Base-by-base conservation (phyloP, 352 stramenopile genomes). In the Phytopythium chamaehyphon region DNA sequence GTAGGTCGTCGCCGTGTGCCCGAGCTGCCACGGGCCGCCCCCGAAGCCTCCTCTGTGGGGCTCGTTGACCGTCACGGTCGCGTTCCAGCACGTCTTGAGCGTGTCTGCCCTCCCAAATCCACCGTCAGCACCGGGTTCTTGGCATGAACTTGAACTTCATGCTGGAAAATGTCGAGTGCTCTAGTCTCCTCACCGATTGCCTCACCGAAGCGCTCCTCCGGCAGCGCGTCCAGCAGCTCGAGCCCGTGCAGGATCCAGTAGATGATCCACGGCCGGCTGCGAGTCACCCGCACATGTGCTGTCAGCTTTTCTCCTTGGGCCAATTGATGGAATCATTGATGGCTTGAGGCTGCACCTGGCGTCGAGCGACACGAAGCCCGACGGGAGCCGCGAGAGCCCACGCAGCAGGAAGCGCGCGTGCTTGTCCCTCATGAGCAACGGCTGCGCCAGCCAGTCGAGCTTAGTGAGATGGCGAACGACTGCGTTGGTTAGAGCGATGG, bases 231-330 rank as follows among this genome's bases (percentile, higher is more conserved):
- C 42, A 99, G 69, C 18, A 99, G 75, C 68, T 98, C 94, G 35
- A 98, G 74, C 11, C 76, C 78, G 54, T 99, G 95, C 18, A 98
- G 65, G 57, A 98, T 97, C 96, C 96, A 99, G 69, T 99, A 99
- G 18, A 95, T 66, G 51, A 99, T 97, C 96, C 96, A 99, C 10
- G 96, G 93, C 16, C 94, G 90, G 72, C 90, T 98, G 35, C 11
- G 53, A 9, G 28, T 33, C 28, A 9, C 9, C 28, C 5, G 5
- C 28, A 33, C 28, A 33, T 10, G n/a, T n/a, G 28, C 28, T 9
- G 28, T 33, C 28, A 33, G 28, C 28, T 9, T 33, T 9, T 33
- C 28, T 9, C 5, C 28, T 33, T n/a, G n/a, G n/a, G n/a, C n/a
- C n/a, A n/a, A n/a, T 5, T 33, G 28, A 5, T 33, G 28, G 28